Evolutionary conservation across 352 stramenopile genomes (phyloP), one percentile per base, ranked within the genome.

Genomic region (Pythium coloratum): DNA sequence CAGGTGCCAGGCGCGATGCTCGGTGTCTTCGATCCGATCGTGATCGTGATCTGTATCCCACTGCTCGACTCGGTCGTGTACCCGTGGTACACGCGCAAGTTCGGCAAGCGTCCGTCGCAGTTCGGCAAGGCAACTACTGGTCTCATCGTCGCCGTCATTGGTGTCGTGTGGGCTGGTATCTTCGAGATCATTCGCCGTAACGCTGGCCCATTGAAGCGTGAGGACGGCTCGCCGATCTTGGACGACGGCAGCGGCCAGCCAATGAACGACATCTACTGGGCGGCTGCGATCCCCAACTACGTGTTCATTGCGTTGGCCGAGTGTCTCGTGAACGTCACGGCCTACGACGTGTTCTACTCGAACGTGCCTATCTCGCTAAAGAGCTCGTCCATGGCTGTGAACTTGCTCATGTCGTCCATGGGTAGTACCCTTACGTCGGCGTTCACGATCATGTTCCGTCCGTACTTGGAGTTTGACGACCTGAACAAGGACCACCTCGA

Each of bases 181-280:
- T 87, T 87, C 38, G 80, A 87, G 62, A 71, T 83, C 55, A 76
- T 87, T 26, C 81, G 81, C 20, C 78, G 73, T 30, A 86, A 87
- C 49, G 61, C 76, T 38, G 81, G 78, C 9, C 57, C 70, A 24
- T 46, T 89, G 13, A 12, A 74, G 13, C 66, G 78, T 62, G 55
- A 36, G 2, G 67, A 85, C 7, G 76, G 70, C 28, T 46, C 66
- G 20, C 65, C 67, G 7, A 85, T 86, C 14, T 59, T 75, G 10
- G 76, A 89, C 33, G 66, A 72, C 9, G 77, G 76, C 54, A 77
- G 73, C 42, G 62, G 72, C 0, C 59, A 87, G 36, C 75, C 75
- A 12, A 88, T 89, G 82, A 87, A 88, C 73, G 20, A 87, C 33
- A 82, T 90, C 7, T 75, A 68, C 12, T 90, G 82, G 82, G 71